Evolutionary conservation across 208 protist genomes (phyloP).

Genomic region (Crithidia sp.): DNA sequence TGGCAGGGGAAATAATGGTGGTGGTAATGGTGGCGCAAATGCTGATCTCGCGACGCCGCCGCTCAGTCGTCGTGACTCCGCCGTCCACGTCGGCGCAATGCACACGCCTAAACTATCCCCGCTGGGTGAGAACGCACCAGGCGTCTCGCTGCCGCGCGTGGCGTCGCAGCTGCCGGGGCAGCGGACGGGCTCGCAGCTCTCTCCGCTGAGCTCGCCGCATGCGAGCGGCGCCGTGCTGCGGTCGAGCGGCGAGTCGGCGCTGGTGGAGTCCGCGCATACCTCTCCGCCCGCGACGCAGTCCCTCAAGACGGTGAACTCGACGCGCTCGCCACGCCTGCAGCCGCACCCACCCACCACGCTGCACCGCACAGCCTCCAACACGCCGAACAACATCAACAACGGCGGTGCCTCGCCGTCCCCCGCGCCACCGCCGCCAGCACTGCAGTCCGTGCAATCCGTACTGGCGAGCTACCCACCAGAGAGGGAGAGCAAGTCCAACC

Average conservation of each 20-base stretch:
- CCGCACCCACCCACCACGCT: conserved; percentile 3
- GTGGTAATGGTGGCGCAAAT: too few relatives aligned
- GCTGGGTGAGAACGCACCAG: background rate
- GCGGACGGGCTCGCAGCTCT: conserved; percentile 1
- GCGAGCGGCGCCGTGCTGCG: background rate
- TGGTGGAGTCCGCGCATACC: background rate
- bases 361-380: background rate
- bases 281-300: background rate
- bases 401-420: background rate
- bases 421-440: background rate
- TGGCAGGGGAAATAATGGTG: too few relatives aligned
- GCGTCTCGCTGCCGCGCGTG: conserved; percentile 8
- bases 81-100: background rate
- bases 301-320: background rate
- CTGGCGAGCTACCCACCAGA: background rate
- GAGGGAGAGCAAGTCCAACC: background rate
- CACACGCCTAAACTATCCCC: background rate
- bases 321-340: conserved; percentile 1
- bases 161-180: conserved; percentile 5
- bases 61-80: background rate
- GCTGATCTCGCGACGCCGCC: background rate
- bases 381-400: background rate
- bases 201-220: background rate
- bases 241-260: background rate
- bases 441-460: background rate